Evolutionary conservation across 805 yeast species (phyloP).

Genomic region (Candida hispaniensis): DNA sequence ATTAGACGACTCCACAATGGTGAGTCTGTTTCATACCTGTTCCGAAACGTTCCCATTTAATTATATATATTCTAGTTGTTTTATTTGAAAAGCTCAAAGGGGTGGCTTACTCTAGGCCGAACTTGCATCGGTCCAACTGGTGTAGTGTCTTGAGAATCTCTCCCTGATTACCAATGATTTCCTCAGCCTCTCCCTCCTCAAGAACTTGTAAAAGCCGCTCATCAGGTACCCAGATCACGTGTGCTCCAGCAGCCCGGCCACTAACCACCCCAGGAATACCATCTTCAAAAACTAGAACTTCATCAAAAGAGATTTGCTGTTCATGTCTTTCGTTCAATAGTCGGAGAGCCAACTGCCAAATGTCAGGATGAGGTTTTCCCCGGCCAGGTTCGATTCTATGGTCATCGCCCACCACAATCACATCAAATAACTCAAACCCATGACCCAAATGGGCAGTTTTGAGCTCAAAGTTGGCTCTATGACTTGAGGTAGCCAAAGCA

Average conservation of each 20-base stretch:
- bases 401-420: conserved; percentile 83
- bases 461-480: conserved; percentile 44
- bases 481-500: conserved; percentile 86
- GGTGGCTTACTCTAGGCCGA: too few relatives aligned
- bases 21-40: conserved; percentile 83
- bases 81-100: too few relatives aligned
- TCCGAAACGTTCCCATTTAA: conserved; percentile 47
- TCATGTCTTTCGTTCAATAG: conserved; percentile 46
- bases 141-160: conserved; percentile 42
- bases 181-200: conserved; percentile 38
- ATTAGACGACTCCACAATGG: conserved; percentile 94
- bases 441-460: conserved; percentile 62
- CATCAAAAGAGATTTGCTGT: conserved; percentile 52
- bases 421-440: conserved; percentile 57
- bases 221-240: conserved; percentile 94
- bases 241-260: conserved; percentile 72
- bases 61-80: conserved; percentile 1
- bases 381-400: conserved; percentile 67
- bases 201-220: conserved; percentile 51
- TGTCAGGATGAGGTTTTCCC: conserved; percentile 92
- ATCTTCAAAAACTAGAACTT: conserved; percentile 88
- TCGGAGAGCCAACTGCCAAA: conserved; percentile 74
- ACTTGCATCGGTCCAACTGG: conserved; percentile 42
- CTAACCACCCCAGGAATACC: conserved; percentile 86
- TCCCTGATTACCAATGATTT: conserved; percentile 44